Evolutionary conservation across 306 rosid genomes (phyloP).

Genomic region (Ochetophila trinervis): DNA sequence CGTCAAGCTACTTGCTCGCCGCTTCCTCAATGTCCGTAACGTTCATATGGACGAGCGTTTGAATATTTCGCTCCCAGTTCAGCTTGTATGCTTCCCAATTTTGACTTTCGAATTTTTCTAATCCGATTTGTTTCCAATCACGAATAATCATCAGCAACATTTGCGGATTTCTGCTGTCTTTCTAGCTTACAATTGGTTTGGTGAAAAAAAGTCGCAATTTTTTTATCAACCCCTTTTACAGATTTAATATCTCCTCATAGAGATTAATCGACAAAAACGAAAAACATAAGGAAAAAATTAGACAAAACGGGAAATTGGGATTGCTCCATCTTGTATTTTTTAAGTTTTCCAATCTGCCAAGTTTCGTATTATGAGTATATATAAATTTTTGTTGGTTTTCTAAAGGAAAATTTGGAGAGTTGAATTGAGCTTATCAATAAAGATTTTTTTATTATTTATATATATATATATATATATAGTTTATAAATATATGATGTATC

Average conservation of each 20-base stretch:
- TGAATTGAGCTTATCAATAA: background rate
- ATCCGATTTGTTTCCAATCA: background rate
- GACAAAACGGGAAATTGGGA: background rate
- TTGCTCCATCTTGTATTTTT: no score
- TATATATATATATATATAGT: background rate
- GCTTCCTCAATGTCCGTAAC: conserved; percentile 58
- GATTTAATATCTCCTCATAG: background rate
- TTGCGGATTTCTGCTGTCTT: background rate
- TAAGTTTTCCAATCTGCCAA: no score
- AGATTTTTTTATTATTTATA: background rate
- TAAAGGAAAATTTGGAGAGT: background rate
- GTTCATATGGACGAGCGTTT: conserved; percentile 79
- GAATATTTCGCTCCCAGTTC: conserved; percentile 49
- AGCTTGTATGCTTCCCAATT: conserved; percentile 32
- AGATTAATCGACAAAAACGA: background rate
- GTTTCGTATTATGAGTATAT: background rate
- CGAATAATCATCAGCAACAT: background rate
- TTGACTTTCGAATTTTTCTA: background rate
- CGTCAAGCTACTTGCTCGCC: conserved; percentile 53
- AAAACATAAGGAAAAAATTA: background rate
- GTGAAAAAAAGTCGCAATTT: background rate
- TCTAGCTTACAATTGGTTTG: no score
- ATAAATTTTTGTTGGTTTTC: background rate
- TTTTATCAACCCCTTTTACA: background rate
- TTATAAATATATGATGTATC: no score